These are phyloP conservation scores for Lagenaria siceraria DNA, from an alignment of 306 rosid species.

Conservation along the genomic window DNA sequence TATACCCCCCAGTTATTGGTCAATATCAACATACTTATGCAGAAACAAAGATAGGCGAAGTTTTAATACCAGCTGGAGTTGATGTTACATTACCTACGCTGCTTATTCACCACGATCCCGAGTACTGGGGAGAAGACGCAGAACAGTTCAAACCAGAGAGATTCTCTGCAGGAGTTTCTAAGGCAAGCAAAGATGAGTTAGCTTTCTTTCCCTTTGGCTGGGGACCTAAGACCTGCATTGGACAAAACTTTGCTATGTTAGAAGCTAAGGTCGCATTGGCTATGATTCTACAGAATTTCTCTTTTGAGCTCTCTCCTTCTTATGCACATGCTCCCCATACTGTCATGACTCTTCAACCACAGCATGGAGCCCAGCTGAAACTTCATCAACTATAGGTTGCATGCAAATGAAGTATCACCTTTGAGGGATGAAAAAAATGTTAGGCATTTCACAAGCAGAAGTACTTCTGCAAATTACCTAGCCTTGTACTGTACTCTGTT, in stretches of 20 bases:
- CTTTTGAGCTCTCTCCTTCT: conserved; percentile 33
- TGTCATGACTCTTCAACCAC: conserved; percentile 41
- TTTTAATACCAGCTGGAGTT: conserved; percentile 31
- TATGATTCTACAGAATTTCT: conserved; percentile 31
- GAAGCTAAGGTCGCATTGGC: conserved; percentile 35
- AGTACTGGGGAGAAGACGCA: conserved; percentile 35
- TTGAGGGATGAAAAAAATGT: neutral
- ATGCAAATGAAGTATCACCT: neutral
- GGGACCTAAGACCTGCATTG: conserved; percentile 41
- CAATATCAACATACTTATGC: conserved; percentile 26
- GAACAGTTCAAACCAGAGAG: conserved; percentile 44
- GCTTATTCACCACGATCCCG: conserved; percentile 32
- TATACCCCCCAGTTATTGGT: conserved; percentile 43
- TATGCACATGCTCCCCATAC: conserved; percentile 35
- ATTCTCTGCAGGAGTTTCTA: conserved; percentile 29
- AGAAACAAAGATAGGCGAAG: conserved; percentile 23
- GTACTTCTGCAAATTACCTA: neutral
- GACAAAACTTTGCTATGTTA: conserved; percentile 32
- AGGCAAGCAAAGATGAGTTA: conserved; percentile 23
- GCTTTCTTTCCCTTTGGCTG: conserved; percentile 44
- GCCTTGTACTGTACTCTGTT: neutral
- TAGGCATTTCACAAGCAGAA: neutral
- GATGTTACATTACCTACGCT: conserved; percentile 33
- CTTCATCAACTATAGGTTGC: conserved; percentile 16
- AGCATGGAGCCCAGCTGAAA: conserved; percentile 36